These are phyloP conservation scores for Sphaerosporella brunnea DNA, from an alignment of 495 filamentous ascomycete genomes.

Conservation along the genomic window DNA sequence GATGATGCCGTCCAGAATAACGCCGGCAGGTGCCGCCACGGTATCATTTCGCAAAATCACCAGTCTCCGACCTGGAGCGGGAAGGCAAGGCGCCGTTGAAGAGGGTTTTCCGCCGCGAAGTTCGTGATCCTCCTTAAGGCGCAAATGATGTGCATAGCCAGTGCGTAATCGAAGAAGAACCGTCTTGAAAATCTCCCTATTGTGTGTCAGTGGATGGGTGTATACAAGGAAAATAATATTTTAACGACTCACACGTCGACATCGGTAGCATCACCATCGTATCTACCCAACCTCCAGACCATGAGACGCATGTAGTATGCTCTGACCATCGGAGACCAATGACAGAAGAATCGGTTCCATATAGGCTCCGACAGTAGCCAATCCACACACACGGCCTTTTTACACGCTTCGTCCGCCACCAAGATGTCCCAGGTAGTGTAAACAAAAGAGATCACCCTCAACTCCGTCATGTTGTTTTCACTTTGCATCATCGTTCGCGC, in stretches of 20 bases:
- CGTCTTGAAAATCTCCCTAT: conserved; percentile 46
- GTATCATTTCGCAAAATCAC: conserved; percentile 82
- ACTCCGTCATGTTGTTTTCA: conserved; percentile 85
- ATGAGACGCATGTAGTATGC: conserved; percentile 87
- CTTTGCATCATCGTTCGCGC: conserved; percentile 69
- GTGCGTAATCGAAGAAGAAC: conserved; percentile 52
- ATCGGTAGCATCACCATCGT: conserved; percentile 46
- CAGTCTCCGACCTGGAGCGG: conserved; percentile 77
- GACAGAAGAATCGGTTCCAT: conserved; percentile 76
- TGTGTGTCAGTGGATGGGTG: conserved; percentile 13
- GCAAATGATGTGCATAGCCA: conserved; percentile 65
- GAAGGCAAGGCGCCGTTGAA: conserved; percentile 67
- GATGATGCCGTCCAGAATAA: conserved; percentile 26
- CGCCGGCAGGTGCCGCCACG: conserved; percentile 35
- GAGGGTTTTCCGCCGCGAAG: conserved; percentile 37
- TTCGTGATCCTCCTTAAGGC: conserved; percentile 47
- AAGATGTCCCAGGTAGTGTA: conserved; percentile 68
- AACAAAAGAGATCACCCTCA: conserved; percentile 72
- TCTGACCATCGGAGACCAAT: conserved; percentile 97
- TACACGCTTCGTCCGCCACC: conserved; percentile 45
- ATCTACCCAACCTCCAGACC: conserved; percentile 80
- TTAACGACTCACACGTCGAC: conserved; percentile 61
- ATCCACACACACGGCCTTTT: conserved; percentile 52
- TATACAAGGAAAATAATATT: not conserved
- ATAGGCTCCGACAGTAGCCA: conserved; percentile 64